phyloP scores from a whole-genome alignment of 2,329 filamentous ascomycete species.

The Ophiocordyceps australis region DNA sequence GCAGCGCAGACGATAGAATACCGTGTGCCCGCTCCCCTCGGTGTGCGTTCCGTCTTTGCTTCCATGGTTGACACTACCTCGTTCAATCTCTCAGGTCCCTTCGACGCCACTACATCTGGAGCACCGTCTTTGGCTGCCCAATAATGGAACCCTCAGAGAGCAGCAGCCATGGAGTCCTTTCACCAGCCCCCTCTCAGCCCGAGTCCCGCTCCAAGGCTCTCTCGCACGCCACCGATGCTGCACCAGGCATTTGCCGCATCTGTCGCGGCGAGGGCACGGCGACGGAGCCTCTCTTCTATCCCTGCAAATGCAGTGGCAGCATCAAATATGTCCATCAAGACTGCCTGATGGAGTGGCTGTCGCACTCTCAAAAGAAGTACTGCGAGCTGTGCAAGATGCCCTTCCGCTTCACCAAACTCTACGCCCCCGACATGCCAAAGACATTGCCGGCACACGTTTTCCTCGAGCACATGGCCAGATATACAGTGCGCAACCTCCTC shows the following conservation, averaged over 20 bases:
- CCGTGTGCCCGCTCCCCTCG: no score
- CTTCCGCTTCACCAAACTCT: constrained; percentile 95
- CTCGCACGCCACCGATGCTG: constrained; percentile 12
- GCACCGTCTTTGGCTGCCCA: no score
- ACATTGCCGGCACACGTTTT: constrained; percentile 70
- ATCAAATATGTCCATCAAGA: constrained; percentile 98
- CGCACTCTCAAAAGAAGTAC: constrained; percentile 97
- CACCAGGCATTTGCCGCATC: constrained; percentile 80
- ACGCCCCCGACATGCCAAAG: constrained; percentile 83
- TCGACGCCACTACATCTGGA: no score
- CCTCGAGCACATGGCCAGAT: constrained; percentile 55
- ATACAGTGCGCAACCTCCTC: constrained; percentile 51
- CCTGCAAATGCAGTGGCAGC: constrained; percentile 96
- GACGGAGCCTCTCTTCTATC: constrained; percentile 83
- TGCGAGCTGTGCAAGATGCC: constrained; percentile 98
- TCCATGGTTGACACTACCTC: no score
- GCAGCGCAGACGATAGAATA: no score
- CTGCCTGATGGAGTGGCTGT: constrained; percentile 96
- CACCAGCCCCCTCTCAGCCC: neutral
- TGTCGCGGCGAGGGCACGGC: constrained; percentile 74
- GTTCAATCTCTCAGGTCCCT: no score
- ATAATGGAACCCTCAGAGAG: no score
- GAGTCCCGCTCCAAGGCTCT: constrained; percentile 6
- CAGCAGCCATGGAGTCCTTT: no score
- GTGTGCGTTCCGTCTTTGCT: no score